phyloP scores from a whole-genome alignment of 371 early-diverging fungal genomes.

The Amoeboaphelidium protococcarum region DNA sequence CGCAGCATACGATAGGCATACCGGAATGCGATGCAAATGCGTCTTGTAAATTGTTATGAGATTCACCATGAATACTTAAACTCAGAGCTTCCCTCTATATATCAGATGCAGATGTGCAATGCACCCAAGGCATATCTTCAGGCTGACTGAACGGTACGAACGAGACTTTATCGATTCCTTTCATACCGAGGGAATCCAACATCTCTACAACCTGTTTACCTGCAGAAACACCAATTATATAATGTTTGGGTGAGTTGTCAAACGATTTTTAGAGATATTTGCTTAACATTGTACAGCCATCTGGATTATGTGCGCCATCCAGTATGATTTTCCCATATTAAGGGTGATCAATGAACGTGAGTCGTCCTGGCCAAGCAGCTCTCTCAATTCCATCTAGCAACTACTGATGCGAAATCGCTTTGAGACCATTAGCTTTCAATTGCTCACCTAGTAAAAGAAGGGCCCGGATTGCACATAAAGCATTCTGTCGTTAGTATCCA shows the following conservation, averaged over 20 bases:
- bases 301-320: conserved; percentile 72
- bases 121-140: conserved; percentile 66
- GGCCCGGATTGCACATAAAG: conserved; percentile 15
- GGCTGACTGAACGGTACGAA: conserved; percentile 42
- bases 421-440: not conserved
- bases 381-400: conserved; percentile 24
- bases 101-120: conserved; percentile 14
- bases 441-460: not conserved
- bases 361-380: conserved; percentile 53
- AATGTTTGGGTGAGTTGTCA: conserved; percentile 17
- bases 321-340: conserved; percentile 19
- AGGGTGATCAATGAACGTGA: conserved; percentile 27
- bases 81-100: no score
- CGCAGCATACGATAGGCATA: no score
- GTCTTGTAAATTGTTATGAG: no score
- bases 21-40: no score
- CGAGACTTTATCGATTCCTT: conserved; percentile 27
- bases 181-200: conserved; percentile 20
- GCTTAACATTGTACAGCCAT: conserved; percentile 31
- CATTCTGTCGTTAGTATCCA: conserved; percentile 2
- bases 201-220: conserved; percentile 37
- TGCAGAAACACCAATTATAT: conserved; percentile 45
- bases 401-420: no score
- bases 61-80: no score
- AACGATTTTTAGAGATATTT: conserved; percentile 17